These are phyloP conservation scores for Stachybotrys elegans DNA, from an alignment of 2,329 filamentous ascomycete species.

Conservation along the genomic window DNA sequence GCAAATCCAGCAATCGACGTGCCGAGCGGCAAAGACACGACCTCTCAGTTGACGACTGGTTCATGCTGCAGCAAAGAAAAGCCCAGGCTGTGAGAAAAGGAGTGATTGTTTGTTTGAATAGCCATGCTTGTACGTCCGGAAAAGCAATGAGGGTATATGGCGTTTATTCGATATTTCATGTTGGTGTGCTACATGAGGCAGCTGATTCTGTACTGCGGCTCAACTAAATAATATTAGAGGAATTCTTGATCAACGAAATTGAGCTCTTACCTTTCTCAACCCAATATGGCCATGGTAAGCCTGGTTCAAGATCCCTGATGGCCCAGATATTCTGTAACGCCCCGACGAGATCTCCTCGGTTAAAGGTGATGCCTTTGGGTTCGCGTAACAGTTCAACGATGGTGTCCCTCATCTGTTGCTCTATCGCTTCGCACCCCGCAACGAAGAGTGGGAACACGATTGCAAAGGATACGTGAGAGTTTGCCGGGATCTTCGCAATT, in stretches of 20 bases:
- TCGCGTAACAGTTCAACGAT: slow-evolving; percentile 7
- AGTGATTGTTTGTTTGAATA: not conserved
- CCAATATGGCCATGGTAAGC: slow-evolving; percentile 10
- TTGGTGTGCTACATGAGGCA: slow-evolving; percentile 7
- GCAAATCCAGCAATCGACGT: slow-evolving; percentile 45
- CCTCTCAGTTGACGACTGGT: slow-evolving; percentile 4
- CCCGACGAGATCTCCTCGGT: slow-evolving; percentile 9
- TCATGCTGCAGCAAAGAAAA: not conserved
- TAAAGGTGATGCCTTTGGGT: slow-evolving; percentile 6
- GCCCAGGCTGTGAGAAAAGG: not conserved
- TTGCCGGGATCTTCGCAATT: slow-evolving; percentile 6
- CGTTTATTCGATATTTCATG: not conserved
- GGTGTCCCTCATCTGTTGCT: slow-evolving; percentile 6
- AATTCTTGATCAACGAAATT: not conserved
- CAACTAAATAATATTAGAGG: slow-evolving; percentile 4
- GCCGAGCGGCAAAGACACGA: slow-evolving; percentile 5
- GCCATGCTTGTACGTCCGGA: not conserved
- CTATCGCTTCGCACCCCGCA: slow-evolving; percentile 12
- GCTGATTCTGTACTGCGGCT: slow-evolving; percentile 7
- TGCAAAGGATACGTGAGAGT: slow-evolving; percentile 9
- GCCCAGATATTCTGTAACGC: slow-evolving; percentile 11
- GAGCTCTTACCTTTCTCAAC: slow-evolving; percentile 7
- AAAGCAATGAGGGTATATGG: not conserved
- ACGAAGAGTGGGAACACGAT: slow-evolving; percentile 11
- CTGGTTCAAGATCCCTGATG: slow-evolving; percentile 10